Conservation (phyloP, 495 filamentous ascomycete genomes). For the Lasiosphaeriaceae sp. region DNA sequence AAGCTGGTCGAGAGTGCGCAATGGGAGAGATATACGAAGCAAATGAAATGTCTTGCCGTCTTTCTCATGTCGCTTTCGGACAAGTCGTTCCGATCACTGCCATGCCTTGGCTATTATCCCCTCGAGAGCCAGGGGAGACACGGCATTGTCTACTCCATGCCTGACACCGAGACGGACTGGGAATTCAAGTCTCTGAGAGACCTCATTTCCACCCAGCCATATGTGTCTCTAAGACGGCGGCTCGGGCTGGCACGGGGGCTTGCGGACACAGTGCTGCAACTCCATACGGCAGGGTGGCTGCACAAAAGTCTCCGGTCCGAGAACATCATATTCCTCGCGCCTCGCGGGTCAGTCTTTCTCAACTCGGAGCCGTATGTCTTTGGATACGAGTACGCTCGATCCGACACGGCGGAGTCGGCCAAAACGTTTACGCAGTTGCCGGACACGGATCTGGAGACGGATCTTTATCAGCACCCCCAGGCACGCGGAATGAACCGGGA, state of each 20-base stretch:
- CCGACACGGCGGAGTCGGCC: conserved; percentile 16
- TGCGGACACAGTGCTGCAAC: conserved; percentile 31
- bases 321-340: conserved; percentile 33
- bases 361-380: conserved; percentile 23
- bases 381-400: conserved; percentile 33
- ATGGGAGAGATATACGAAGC: conserved; percentile 10
- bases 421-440: conserved; percentile 22
- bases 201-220: conserved; percentile 3
- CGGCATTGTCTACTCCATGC: conserved; percentile 10
- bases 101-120: conserved; percentile 15
- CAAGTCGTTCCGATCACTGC: conserved; percentile 16
- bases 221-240: conserved; percentile 2
- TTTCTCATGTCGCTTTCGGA: conserved; percentile 15
- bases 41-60: conserved; percentile 16
- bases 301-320: conserved; percentile 36
- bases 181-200: conserved; percentile 8
- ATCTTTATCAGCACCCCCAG: conserved; percentile 34
- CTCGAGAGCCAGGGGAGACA: conserved; percentile 3
- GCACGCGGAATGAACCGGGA: conserved; percentile 16
- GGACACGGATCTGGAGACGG: conserved; percentile 14
- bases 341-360: conserved; percentile 9
- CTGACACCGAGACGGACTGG: conserved; percentile 6
- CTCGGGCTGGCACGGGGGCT: conserved; percentile 22
- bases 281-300: conserved; percentile 37
- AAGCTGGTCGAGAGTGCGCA: conserved; percentile 12